These are phyloP conservation scores for Wickerhamomyces bisporus DNA, from an alignment of 805 yeast genomes.

Conservation along the genomic window DNA sequence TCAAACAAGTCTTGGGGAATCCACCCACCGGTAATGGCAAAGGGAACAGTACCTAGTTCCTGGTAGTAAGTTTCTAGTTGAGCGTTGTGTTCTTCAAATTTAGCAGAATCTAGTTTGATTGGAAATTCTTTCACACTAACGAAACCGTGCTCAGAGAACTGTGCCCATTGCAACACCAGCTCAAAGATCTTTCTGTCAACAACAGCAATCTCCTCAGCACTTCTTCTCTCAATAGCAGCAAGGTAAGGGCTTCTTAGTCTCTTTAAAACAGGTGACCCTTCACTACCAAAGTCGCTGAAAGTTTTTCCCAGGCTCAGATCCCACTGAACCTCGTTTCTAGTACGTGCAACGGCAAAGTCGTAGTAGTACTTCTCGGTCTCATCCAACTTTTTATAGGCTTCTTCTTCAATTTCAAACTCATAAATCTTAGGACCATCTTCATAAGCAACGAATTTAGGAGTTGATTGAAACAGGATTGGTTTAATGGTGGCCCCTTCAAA, in stretches of 20 bases:
- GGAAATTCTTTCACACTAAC: slow-evolving; percentile 54
- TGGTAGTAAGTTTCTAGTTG: slow-evolving; percentile 64
- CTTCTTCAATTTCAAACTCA: slow-evolving; percentile 68
- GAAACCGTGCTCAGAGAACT: slow-evolving; percentile 53
- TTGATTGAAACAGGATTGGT: slow-evolving; percentile 73
- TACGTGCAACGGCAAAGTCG: slow-evolving; percentile 80
- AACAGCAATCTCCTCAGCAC: slow-evolving; percentile 52
- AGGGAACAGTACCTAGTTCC: slow-evolving; percentile 66
- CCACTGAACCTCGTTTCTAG: slow-evolving; percentile 89
- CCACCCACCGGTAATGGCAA: slow-evolving; percentile 92
- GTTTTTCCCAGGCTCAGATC: slow-evolving; percentile 67
- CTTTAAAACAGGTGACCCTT: slow-evolving; percentile 77
- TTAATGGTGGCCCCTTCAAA: slow-evolving; percentile 77
- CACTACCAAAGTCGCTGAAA: slow-evolving; percentile 68
- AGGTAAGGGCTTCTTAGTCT: slow-evolving; percentile 59
- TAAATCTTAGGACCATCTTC: slow-evolving; percentile 79
- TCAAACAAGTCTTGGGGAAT: slow-evolving; percentile 91
- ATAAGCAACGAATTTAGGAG: slow-evolving; percentile 82
- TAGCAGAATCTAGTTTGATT: slow-evolving; percentile 51
- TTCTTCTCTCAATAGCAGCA: slow-evolving; percentile 54
- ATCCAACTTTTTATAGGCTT: slow-evolving; percentile 58
- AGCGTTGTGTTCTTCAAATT: slow-evolving; percentile 50
- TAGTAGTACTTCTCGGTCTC: slow-evolving; percentile 76
- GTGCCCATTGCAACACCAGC: slow-evolving; percentile 63
- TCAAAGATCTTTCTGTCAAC: slow-evolving; percentile 65